These are phyloP conservation scores for Colletotrichum australisinense DNA, from an alignment of 2,329 filamentous ascomycete genomes.

Conservation along the genomic window DNA sequence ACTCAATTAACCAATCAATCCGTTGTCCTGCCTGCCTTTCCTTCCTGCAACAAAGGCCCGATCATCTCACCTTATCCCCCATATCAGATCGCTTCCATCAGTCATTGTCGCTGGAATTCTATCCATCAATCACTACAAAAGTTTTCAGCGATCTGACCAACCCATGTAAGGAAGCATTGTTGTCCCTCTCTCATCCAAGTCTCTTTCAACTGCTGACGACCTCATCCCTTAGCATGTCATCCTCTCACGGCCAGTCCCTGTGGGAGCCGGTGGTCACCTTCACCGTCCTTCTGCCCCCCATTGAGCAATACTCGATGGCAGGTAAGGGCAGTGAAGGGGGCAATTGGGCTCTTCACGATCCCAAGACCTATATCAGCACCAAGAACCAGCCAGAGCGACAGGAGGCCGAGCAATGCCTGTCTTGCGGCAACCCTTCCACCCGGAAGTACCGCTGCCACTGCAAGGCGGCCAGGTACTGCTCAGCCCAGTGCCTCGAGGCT, in stretches of 20 bases:
- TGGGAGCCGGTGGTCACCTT: background rate
- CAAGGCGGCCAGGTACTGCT: background rate
- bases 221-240: background rate
- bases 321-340: background rate
- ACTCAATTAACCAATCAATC: no score
- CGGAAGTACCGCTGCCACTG: background rate
- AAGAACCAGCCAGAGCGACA: background rate
- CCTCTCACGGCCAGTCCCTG: background rate
- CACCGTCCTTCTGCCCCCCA: background rate
- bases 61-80: no score
- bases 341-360: background rate
- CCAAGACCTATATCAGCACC: background rate
- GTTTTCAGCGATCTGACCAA: background rate
- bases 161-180: background rate
- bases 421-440: background rate
- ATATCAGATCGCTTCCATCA: no score
- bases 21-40: background rate
- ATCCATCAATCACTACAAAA: background rate
- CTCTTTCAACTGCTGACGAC: background rate
- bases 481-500: background rate
- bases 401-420: background rate
- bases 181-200: background rate
- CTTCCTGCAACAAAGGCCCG: no score
- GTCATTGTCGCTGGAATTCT: background rate
- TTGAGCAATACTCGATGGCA: background rate